These are phyloP conservation scores for Rosa persica DNA, from an alignment of 306 rosid species.

Conservation along the genomic window DNA sequence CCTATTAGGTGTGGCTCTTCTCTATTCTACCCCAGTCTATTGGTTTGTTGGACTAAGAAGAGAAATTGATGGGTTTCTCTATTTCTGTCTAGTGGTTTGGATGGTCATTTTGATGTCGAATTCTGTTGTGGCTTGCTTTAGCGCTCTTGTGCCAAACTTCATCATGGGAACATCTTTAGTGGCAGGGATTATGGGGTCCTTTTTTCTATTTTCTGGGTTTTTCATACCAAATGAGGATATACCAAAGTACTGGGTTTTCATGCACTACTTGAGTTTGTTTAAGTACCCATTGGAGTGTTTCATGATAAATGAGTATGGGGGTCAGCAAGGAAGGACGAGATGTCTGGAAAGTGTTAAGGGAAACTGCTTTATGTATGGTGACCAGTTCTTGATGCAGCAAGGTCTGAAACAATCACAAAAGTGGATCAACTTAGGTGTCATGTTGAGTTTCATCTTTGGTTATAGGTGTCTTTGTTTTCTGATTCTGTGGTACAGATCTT, in stretches of 20 bases:
- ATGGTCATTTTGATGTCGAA: conserved; percentile 64
- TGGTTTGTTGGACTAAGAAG: conserved; percentile 48
- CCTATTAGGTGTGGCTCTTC: conserved; percentile 40
- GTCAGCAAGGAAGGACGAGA: conserved; percentile 65
- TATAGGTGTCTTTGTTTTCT: conserved; percentile 73
- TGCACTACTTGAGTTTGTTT: conserved; percentile 84
- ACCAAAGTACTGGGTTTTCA: conserved; percentile 83
- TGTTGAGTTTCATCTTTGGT: conserved; percentile 77
- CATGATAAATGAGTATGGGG: conserved; percentile 89
- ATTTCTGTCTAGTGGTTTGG: conserved; percentile 54
- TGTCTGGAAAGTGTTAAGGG: conserved; percentile 40
- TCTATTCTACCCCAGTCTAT: conserved; percentile 44
- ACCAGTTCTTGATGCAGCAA: conserved; percentile 63
- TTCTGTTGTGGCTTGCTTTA: conserved; percentile 86
- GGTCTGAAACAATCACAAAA: conserved; percentile 71
- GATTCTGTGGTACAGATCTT: conserved; percentile 58
- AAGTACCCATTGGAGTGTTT: conserved; percentile 97
- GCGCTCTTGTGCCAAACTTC: conserved; percentile 89
- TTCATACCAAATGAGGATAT: conserved; percentile 77
- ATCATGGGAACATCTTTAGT: conserved; percentile 82
- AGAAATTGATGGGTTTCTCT: conserved; percentile 38
- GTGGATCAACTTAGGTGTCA: conserved; percentile 79
- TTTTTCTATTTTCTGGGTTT: conserved; percentile 93
- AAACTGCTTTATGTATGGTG: conserved; percentile 58
- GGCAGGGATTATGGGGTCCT: conserved; percentile 89